A percentile compares a stretch with the other conserved stretches of the same genome.
Conservation (phyloP, 1,284 basidiomycete genomes). For the Schizopora paradoxa region DNA sequence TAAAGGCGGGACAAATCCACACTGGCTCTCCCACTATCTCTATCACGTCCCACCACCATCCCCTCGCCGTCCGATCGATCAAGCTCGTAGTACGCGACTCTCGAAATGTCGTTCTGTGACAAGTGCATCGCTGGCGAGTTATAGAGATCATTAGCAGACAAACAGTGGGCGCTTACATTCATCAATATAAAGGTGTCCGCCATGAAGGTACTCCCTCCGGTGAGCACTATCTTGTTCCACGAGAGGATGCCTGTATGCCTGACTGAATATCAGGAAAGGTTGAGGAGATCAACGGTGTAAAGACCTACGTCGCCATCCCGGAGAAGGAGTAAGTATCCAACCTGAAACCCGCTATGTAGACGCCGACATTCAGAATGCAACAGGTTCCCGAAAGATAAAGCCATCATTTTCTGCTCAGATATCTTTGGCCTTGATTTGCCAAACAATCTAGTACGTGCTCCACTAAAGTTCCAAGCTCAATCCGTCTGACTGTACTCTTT, state of each 20-base stretch:
- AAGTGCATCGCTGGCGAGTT: conserved; percentile 13
- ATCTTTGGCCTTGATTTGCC: conserved; percentile 57
- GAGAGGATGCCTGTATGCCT: background rate
- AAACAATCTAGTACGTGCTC: conserved; percentile 42
- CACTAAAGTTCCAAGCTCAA: no score
- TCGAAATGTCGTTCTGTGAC: conserved; percentile 17
- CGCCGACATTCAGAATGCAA: background rate
- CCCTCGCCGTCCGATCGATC: no score
- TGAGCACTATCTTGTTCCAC: conserved; percentile 20
- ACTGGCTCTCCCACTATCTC: no score
- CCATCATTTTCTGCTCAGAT: conserved; percentile 54
- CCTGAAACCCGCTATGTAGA: background rate
- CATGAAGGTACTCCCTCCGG: conserved; percentile 52
- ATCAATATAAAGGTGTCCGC: conserved; percentile 37
- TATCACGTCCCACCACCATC: no score
- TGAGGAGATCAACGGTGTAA: conserved; percentile 41
- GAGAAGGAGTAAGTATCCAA: conserved; percentile 4
- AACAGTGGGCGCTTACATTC: background rate
- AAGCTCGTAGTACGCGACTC: no score
- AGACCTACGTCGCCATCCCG: conserved; percentile 46
- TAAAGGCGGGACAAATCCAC: no score
- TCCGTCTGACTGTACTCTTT: no score
- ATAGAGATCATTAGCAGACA: background rate
- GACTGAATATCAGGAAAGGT: conserved; percentile 33
- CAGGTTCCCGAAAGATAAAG: conserved; percentile 48